phyloP scores from a whole-genome alignment of 306 rosid genomes.

The Hippophae rhamnoides region DNA sequence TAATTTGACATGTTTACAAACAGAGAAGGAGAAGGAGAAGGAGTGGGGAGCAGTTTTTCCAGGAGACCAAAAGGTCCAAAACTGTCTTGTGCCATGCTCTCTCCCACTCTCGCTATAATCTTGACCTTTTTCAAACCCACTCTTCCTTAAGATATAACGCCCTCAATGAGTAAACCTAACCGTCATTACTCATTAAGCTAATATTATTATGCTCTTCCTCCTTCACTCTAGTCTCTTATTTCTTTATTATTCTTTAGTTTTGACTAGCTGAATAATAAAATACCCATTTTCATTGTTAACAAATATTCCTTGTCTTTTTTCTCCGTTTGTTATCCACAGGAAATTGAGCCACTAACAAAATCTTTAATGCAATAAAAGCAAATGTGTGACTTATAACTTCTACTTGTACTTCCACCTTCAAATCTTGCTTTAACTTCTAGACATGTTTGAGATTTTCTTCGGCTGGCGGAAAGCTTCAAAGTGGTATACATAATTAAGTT shows the following conservation, averaged over 20 bases:
- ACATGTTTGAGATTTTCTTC: slow-evolving; percentile 62
- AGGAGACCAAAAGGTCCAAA: not conserved
- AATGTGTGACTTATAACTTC: not conserved
- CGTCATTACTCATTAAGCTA: slow-evolving; percentile 12
- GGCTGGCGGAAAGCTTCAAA: slow-evolving; percentile 87
- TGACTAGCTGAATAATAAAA: not conserved
- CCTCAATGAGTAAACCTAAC: slow-evolving; percentile 19
- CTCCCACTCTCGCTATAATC: slow-evolving; percentile 12
- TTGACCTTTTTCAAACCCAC: slow-evolving; percentile 35
- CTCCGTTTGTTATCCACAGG: not conserved
- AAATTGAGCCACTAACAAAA: not conserved
- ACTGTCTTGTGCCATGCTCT: slow-evolving; percentile 18
- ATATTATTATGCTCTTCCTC: not conserved
- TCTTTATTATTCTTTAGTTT: slow-evolving; percentile 2
- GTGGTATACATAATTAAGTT: slow-evolving; percentile 38
- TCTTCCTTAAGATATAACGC: slow-evolving; percentile 19
- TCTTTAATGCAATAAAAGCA: not conserved
- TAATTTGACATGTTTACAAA: slow-evolving; percentile 30
- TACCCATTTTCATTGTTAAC: not conserved
- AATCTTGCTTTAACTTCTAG: slow-evolving; percentile 7
- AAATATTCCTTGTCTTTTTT: not conserved
- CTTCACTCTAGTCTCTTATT: not conserved
- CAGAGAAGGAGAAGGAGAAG: slow-evolving; percentile 19
- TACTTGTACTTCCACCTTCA: not conserved
- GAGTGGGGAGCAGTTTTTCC: slow-evolving; percentile 42